Evolutionary conservation across 2,329 filamentous ascomycete species (phyloP).

Genomic region (Penicillium sp.): DNA sequence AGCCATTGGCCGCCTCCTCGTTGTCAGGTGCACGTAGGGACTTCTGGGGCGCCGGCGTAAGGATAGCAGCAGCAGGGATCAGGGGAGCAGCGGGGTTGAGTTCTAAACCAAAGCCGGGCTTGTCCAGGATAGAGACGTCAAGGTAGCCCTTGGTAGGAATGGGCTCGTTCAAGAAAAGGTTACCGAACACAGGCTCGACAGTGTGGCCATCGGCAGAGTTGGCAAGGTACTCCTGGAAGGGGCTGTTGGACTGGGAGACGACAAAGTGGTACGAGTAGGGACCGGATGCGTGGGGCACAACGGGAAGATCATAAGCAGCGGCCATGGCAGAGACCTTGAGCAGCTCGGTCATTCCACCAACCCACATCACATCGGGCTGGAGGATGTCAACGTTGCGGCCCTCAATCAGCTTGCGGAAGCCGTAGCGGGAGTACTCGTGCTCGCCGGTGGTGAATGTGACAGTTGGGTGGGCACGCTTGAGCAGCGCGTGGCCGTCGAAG

Average conservation of each 20-base stretch:
- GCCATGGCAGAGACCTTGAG: constrained; percentile 87
- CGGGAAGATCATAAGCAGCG: constrained; percentile 87
- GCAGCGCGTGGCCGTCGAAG: constrained; percentile 81
- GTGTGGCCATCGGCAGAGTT: constrained; percentile 89
- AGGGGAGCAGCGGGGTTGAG: constrained; percentile 78
- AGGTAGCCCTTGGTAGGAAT: constrained; percentile 81
- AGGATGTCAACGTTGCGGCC: constrained; percentile 90
- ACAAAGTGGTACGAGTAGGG: constrained; percentile 97
- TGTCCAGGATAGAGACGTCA: constrained; percentile 75
- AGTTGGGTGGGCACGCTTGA: constrained; percentile 86
- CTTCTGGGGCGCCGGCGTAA: constrained; percentile 62
- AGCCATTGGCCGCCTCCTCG: constrained; percentile 24
- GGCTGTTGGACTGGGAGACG: constrained; percentile 85
- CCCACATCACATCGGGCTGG: constrained; percentile 97
- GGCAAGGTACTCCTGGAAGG: constrained; percentile 93
- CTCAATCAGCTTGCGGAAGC: constrained; percentile 91
- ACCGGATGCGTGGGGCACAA: constrained; percentile 90
- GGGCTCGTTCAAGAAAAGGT: constrained; percentile 85
- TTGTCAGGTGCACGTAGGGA: constrained; percentile 40
- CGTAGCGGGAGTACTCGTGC: constrained; percentile 91
- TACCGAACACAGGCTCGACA: constrained; percentile 87
- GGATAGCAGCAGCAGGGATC: constrained; percentile 69
- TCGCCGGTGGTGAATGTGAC: constrained; percentile 95
- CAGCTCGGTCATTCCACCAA: constrained; percentile 87
- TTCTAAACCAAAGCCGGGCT: constrained; percentile 86